These are phyloP conservation scores for Pouteria glomerata DNA, from an alignment of 148 eudicot genomes.

Conservation along the genomic window DNA sequence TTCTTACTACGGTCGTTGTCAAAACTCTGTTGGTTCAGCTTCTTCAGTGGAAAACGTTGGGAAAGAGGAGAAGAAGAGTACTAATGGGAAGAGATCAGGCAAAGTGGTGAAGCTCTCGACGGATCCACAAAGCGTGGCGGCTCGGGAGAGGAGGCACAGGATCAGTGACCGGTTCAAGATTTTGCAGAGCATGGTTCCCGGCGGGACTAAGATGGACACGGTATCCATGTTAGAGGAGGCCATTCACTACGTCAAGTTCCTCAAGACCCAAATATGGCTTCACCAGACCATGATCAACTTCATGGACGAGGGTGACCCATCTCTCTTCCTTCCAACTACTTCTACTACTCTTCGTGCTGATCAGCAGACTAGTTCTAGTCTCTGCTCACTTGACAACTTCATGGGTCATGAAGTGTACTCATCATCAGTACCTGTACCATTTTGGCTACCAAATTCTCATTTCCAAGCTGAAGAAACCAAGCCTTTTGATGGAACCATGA, in stretches of 20 bases:
- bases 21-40: background rate
- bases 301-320: constrained; percentile 1
- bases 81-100: background rate
- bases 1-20: background rate
- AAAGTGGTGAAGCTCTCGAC: constrained; percentile 47
- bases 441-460: background rate
- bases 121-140: constrained; percentile 76
- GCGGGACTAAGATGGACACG: constrained; percentile 63
- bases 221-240: constrained; percentile 69
- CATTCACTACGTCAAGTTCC: constrained; percentile 65
- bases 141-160: constrained; percentile 64
- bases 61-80: constrained; percentile 6
- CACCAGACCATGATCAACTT: constrained; percentile 38
- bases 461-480: background rate
- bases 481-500: background rate
- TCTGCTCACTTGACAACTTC: background rate
- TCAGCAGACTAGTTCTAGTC: too few relatives aligned
- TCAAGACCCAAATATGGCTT: constrained; percentile 54
- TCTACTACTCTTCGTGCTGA: too few relatives aligned
- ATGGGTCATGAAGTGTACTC: background rate
- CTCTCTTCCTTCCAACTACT: background rate
- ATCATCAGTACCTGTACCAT: background rate
- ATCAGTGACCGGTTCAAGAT: constrained; percentile 60
- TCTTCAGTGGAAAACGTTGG: background rate
- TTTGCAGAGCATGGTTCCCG: constrained; percentile 63